phyloP scores from a whole-genome alignment of 805 yeast species.

The Brettanomyces sp. region DNA sequence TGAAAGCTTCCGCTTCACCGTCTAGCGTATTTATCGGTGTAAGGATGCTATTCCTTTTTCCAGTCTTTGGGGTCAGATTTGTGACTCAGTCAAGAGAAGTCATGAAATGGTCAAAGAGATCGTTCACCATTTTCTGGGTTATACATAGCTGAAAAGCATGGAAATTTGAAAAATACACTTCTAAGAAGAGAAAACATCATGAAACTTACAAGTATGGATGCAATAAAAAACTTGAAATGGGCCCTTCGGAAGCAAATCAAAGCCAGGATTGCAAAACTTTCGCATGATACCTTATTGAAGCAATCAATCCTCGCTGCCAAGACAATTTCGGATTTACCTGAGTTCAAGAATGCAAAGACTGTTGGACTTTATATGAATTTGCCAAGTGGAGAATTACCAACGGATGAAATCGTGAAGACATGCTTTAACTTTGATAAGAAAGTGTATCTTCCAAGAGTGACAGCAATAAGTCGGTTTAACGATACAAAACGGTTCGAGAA shows the following conservation, averaged over 20 bases:
- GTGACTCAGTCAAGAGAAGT: too few species aligned
- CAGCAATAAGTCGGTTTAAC: constrained; percentile 20
- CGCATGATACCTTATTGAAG: background rate
- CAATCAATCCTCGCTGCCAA: constrained; percentile 3
- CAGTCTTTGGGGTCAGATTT: too few species aligned
- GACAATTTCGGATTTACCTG: constrained; percentile 7
- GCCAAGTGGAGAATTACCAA: constrained; percentile 63
- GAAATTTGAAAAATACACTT: too few species aligned
- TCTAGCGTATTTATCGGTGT: too few species aligned
- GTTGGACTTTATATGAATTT: constrained; percentile 71
- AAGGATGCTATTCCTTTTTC: too few species aligned
- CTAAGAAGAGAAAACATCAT: too few species aligned
- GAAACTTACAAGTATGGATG: too few species aligned
- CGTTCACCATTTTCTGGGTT: too few species aligned
- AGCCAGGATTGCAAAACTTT: background rate
- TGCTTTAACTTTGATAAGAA: constrained; percentile 39
- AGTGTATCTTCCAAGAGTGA: constrained; percentile 49
- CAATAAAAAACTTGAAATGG: background rate
- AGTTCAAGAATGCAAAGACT: constrained; percentile 33
- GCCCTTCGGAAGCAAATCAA: constrained; percentile 1
- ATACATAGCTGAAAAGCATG: too few species aligned
- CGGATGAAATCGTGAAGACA: constrained; percentile 40
- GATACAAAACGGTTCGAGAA: constrained; percentile 15
- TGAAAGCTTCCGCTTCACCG: too few species aligned
- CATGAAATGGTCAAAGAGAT: too few species aligned